Evolutionary conservation across 768 basidiomycete species (phyloP).

Genomic region (Lactarius sp.): DNA sequence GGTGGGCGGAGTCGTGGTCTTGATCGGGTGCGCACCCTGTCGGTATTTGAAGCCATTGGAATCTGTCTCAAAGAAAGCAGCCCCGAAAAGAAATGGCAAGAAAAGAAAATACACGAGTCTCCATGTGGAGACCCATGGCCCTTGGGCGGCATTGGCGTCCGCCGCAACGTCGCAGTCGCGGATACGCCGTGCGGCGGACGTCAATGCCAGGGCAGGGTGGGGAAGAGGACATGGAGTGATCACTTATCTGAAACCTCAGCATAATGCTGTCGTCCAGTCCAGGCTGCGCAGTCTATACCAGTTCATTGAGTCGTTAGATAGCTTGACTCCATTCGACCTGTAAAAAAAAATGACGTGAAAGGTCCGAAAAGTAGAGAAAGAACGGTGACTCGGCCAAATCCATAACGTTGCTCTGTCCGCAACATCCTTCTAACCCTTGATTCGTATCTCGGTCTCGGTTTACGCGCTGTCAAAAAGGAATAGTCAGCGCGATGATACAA

Average conservation of each 20-base stretch:
- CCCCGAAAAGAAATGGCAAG: not conserved
- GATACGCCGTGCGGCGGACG: slow-evolving; percentile 9
- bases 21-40: slow-evolving; percentile 9
- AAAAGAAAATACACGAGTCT: not conserved
- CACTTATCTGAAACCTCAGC: not conserved
- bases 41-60: not conserved
- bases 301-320: not conserved
- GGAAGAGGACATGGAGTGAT: not conserved
- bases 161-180: not conserved
- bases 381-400: too few species aligned
- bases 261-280: not conserved
- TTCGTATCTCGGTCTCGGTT: not conserved
- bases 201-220: not conserved
- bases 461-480: not conserved
- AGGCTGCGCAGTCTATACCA: not conserved
- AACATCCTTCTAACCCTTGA: not conserved
- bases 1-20: not conserved
- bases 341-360: not conserved
- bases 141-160: too few species aligned
- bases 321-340: not conserved
- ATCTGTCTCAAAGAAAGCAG: not conserved
- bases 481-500: not conserved
- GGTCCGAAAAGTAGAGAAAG: too few species aligned
- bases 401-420: too few species aligned
- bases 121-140: not conserved